Evolutionary conservation across 192 early-diverging fungal species (phyloP).

Genomic region (Rhizophagus sp.): DNA sequence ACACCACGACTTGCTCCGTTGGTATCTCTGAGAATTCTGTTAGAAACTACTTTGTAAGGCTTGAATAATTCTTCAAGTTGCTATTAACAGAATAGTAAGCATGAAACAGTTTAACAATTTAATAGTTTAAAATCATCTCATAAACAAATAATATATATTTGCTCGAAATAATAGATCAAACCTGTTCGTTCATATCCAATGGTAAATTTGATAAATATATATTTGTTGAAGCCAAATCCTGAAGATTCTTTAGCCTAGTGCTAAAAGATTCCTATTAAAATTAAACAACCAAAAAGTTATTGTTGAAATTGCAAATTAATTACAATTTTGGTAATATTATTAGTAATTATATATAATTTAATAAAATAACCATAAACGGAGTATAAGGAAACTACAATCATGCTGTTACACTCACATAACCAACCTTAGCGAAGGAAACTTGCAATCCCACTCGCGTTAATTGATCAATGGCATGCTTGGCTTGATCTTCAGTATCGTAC

Average conservation of each 20-base stretch:
- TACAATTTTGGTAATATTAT: too few relatives aligned
- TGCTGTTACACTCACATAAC: slow-evolving; percentile 41
- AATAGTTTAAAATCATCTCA: background rate
- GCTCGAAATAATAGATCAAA: slow-evolving; percentile 30
- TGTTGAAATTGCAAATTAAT: background rate
- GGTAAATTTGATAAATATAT: slow-evolving; percentile 87
- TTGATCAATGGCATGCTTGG: slow-evolving; percentile 66
- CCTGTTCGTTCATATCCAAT: slow-evolving; percentile 70
- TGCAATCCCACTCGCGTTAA: slow-evolving; percentile 65
- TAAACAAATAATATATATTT: background rate
- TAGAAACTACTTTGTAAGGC: slow-evolving; percentile 68
- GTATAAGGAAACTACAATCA: background rate
- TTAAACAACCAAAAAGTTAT: background rate
- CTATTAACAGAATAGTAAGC: slow-evolving; percentile 10
- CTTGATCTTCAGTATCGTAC: slow-evolving; percentile 72
- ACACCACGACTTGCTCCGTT: slow-evolving; percentile 72
- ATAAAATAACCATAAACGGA: background rate
- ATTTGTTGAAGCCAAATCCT: slow-evolving; percentile 75
- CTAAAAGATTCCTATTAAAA: slow-evolving; percentile 65
- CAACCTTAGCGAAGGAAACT: slow-evolving; percentile 75
- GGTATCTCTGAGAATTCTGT: slow-evolving; percentile 72
- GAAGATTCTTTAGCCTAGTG: slow-evolving; percentile 67
- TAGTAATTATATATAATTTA: background rate
- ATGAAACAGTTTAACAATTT: background rate
- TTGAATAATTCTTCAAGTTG: slow-evolving; percentile 64